phyloP scores from a whole-genome alignment of 495 filamentous ascomycete genomes.

The Apodospora peruviana region DNA sequence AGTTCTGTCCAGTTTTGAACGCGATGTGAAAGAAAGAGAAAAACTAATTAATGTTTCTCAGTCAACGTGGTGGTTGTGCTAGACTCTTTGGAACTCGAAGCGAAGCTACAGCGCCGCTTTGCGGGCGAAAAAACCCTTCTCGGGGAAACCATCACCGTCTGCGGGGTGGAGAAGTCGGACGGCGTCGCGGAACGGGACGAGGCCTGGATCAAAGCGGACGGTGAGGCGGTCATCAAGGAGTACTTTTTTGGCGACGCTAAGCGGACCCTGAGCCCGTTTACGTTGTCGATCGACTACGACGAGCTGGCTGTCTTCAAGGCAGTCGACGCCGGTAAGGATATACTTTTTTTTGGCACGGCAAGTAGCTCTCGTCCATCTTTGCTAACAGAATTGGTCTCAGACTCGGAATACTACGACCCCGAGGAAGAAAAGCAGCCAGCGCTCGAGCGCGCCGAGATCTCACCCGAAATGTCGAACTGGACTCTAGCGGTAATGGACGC shows the following conservation, averaged over 20 bases:
- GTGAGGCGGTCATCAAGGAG: slow-evolving; percentile 71
- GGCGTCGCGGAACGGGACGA: slow-evolving; percentile 81
- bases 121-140: slow-evolving; percentile 54
- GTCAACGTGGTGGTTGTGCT: slow-evolving; percentile 78
- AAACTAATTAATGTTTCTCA: slow-evolving; percentile 15
- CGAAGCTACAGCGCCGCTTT: slow-evolving; percentile 70
- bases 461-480: slow-evolving; percentile 55
- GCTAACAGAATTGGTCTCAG: slow-evolving; percentile 19
- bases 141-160: slow-evolving; percentile 61
- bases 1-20: not conserved
- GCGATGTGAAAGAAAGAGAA: not conserved
- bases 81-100: slow-evolving; percentile 76
- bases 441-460: slow-evolving; percentile 57
- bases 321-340: slow-evolving; percentile 26
- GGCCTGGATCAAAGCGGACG: slow-evolving; percentile 61
- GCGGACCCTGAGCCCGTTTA: slow-evolving; percentile 76
- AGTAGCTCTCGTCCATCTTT: no score
- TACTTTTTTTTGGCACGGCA: no score
- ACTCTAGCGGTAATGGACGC: slow-evolving; percentile 78
- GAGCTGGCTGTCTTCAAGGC: slow-evolving; percentile 57
- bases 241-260: slow-evolving; percentile 89
- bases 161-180: slow-evolving; percentile 80
- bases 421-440: slow-evolving; percentile 29
- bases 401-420: slow-evolving; percentile 18
- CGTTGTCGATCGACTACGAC: slow-evolving; percentile 69